phyloP scores from a whole-genome alignment of 495 filamentous ascomycete species.

The Xylaria curta region DNA sequence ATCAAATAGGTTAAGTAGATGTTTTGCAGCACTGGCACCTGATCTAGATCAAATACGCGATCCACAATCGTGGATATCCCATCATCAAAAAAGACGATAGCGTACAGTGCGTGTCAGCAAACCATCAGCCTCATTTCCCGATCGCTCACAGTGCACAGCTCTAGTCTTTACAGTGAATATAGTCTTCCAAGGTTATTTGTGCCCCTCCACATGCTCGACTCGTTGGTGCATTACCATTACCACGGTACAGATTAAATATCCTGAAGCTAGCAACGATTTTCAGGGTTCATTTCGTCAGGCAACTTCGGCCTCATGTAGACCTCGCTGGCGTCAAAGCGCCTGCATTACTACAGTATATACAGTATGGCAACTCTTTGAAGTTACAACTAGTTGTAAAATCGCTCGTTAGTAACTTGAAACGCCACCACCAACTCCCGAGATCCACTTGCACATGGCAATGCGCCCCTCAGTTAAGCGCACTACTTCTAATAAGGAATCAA shows the following conservation, averaged over 20 bases:
- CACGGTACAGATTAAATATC: neutral
- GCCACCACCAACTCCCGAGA: constrained; percentile 12
- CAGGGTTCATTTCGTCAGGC: neutral
- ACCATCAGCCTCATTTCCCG: neutral
- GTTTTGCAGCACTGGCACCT: constrained; percentile 17
- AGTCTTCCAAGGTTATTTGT: neutral
- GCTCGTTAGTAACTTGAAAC: neutral
- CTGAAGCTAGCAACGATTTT: neutral
- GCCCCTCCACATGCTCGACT: neutral
- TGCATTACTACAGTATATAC: neutral
- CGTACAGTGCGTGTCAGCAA: neutral
- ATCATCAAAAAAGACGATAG: neutral
- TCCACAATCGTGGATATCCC: constrained; percentile 2
- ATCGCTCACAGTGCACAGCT: neutral
- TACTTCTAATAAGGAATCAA: neutral
- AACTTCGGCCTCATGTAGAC: constrained; percentile 16
- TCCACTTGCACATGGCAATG: constrained; percentile 19
- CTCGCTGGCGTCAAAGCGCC: neutral
- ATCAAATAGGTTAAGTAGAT: constrained; percentile 3
- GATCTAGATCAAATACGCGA: constrained; percentile 3
- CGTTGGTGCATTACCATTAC: neutral
- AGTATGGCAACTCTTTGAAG: neutral
- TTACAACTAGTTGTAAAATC: neutral
- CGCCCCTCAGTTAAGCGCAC: neutral
- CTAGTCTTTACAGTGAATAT: neutral